Percentiles rank a stretch among this genome's conserved stretches.
These are phyloP conservation scores for Diplodia scrobiculata DNA, from an alignment of 2,329 filamentous ascomycete species.

Conservation along the genomic window DNA sequence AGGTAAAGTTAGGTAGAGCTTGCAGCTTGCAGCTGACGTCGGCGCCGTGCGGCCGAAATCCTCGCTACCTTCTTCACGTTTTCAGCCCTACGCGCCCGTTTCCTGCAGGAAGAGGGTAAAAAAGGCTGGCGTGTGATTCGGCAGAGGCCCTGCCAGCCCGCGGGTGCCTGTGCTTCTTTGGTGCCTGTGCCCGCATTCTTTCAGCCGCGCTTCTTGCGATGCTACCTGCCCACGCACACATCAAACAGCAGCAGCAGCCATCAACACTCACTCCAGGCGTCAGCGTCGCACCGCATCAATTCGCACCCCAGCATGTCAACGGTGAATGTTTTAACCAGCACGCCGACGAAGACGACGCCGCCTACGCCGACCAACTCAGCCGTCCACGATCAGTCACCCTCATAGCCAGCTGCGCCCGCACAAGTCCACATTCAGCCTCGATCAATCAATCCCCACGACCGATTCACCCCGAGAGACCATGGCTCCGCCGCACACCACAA, in stretches of 20 bases:
- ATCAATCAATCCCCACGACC: neutral
- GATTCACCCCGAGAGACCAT: neutral
- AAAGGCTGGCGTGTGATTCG: neutral
- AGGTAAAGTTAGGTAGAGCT: neutral
- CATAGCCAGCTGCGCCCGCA: neutral
- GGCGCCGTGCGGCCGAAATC: slow-evolving; percentile 11
- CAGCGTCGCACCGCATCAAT: neutral
- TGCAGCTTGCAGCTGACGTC: slow-evolving; percentile 13
- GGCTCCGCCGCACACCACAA: neutral
- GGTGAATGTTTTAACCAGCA: slow-evolving; percentile 42
- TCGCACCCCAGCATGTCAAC: slow-evolving; percentile 24
- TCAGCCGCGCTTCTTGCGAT: neutral
- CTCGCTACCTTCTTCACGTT: neutral
- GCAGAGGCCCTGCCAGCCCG: neutral
- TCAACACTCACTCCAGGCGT: neutral
- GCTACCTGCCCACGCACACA: neutral
- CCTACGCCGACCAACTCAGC: slow-evolving; percentile 25
- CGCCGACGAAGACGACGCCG: slow-evolving; percentile 29
- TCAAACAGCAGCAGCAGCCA: neutral
- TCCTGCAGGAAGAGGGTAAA: neutral
- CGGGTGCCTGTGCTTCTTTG: slow-evolving; percentile 4
- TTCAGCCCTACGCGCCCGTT: slow-evolving; percentile 14
- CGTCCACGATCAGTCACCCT: neutral
- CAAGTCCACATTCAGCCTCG: too few species aligned
- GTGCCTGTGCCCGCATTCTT: slow-evolving; percentile 11